A percentile compares a stretch with the other conserved stretches of the same genome.
phyloP scores from a whole-genome alignment of 345 rosid genomes.

The Raphanus raphanistrum region DNA sequence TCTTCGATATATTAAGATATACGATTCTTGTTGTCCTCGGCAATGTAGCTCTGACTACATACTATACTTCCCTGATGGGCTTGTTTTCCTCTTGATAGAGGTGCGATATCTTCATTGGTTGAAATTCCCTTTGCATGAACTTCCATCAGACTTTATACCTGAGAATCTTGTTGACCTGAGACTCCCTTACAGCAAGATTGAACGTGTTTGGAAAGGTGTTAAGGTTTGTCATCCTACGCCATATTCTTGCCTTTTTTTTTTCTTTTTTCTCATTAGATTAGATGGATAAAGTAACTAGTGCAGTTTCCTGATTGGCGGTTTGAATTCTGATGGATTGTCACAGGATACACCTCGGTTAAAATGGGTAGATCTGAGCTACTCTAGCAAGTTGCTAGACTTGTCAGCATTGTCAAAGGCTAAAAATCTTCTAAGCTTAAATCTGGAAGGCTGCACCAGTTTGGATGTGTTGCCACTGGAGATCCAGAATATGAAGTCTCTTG shows the following conservation, averaged over 20 bases:
- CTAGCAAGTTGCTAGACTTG: neutral
- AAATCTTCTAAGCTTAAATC: neutral
- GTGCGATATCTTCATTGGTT: neutral
- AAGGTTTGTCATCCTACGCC: neutral
- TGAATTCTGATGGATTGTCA: neutral
- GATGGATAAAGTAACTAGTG: too few relatives aligned
- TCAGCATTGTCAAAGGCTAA: constrained; percentile 1
- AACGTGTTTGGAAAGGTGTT: neutral
- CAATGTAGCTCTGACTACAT: neutral
- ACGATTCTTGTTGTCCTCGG: neutral
- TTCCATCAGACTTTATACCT: neutral
- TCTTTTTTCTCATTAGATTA: too few relatives aligned
- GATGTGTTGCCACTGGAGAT: neutral
- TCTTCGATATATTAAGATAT: neutral
- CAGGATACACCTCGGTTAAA: constrained; percentile 6
- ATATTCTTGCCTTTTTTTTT: too few relatives aligned
- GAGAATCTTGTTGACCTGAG: too few relatives aligned
- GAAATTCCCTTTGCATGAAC: neutral
- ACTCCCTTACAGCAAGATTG: neutral
- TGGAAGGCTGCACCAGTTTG: constrained; percentile 7
- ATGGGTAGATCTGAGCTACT: neutral
- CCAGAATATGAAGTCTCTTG: neutral
- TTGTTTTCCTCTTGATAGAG: neutral
- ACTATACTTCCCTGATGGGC: neutral
- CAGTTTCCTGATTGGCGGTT: too few relatives aligned